These are phyloP conservation scores for Barnettozyma pratensis DNA, from an alignment of 805 yeast species.

Conservation along the genomic window DNA sequence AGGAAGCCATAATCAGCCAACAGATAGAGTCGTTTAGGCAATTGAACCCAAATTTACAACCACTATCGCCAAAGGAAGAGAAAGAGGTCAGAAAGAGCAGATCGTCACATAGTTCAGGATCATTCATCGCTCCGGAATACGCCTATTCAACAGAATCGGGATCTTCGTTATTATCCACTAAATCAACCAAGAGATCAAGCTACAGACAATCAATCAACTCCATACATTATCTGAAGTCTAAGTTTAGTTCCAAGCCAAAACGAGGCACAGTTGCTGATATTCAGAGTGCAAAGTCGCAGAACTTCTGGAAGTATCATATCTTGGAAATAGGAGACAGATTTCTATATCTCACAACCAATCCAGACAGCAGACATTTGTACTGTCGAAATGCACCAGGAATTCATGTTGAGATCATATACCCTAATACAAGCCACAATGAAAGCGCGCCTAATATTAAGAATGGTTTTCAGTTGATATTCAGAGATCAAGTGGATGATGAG, in stretches of 20 bases:
- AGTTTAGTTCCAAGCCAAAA: no score
- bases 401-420: constrained; percentile 38
- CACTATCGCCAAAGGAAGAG: constrained; percentile 10
- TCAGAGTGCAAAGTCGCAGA: no score
- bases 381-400: constrained; percentile 62
- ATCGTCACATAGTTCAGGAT: no score
- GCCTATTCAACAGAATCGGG: no score
- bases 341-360: constrained; percentile 62
- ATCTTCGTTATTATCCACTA: no score
- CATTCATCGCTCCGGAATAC: no score
- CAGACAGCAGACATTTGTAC: constrained; percentile 52
- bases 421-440: constrained; percentile 2
- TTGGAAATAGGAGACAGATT: constrained; percentile 44
- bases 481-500: constrained; percentile 10
- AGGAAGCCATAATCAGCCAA: background rate
- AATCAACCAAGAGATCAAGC: background rate
- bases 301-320: constrained; percentile 50
- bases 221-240: no score
- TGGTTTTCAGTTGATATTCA: constrained; percentile 31
- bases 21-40: constrained; percentile 6
- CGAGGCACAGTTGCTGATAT: no score
- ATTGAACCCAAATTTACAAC: constrained; percentile 24
- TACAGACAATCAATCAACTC: background rate
- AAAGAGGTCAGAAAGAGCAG: background rate
- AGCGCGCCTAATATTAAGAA: constrained; percentile 10